phyloP scores from a whole-genome alignment of 2,329 filamentous ascomycete species.

The Thelonectria rubi region DNA sequence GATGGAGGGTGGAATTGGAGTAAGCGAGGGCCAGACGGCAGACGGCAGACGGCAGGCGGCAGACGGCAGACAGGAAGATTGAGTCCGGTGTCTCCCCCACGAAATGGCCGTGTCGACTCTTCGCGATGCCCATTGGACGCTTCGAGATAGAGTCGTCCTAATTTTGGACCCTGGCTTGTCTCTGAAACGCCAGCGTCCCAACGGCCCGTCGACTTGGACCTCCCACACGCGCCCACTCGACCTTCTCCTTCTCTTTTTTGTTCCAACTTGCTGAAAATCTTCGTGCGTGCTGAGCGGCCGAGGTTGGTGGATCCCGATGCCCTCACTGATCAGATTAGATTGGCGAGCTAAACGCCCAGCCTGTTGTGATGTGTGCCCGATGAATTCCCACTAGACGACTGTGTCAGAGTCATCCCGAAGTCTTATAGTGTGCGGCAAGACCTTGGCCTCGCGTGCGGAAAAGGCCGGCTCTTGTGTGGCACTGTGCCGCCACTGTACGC shows the following conservation, averaged over 20 bases:
- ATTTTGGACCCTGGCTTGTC: slow-evolving; percentile 44
- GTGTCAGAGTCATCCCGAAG: background rate
- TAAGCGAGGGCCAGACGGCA: slow-evolving; percentile 2
- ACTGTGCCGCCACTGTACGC: no score
- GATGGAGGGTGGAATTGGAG: no score
- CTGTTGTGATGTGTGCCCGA: slow-evolving; percentile 19
- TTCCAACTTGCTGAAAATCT: background rate
- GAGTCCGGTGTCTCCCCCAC: no score
- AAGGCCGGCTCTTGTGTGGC: background rate
- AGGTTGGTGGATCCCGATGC: slow-evolving; percentile 27
- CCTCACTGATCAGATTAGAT: slow-evolving; percentile 32
- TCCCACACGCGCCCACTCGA: background rate
- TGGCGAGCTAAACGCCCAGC: slow-evolving; percentile 41
- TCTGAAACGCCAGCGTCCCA: slow-evolving; percentile 44
- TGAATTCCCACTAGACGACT: background rate
- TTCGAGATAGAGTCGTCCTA: slow-evolving; percentile 45
- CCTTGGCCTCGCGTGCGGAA: background rate
- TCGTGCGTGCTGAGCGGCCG: slow-evolving; percentile 19
- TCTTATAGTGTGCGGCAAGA: slow-evolving; percentile 6
- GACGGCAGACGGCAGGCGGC: slow-evolving; percentile 16
- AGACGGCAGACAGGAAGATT: no score
- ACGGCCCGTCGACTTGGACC: slow-evolving; percentile 31
- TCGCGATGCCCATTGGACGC: slow-evolving; percentile 48
- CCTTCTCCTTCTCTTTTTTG: slow-evolving; percentile 1
- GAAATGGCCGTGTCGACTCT: slow-evolving; percentile 37